Percentiles rank a stretch among this genome's conserved stretches.
Evolutionary conservation across 176 grass and related monocot genomes (phyloP).

Genomic region (Carex scoparia): DNA sequence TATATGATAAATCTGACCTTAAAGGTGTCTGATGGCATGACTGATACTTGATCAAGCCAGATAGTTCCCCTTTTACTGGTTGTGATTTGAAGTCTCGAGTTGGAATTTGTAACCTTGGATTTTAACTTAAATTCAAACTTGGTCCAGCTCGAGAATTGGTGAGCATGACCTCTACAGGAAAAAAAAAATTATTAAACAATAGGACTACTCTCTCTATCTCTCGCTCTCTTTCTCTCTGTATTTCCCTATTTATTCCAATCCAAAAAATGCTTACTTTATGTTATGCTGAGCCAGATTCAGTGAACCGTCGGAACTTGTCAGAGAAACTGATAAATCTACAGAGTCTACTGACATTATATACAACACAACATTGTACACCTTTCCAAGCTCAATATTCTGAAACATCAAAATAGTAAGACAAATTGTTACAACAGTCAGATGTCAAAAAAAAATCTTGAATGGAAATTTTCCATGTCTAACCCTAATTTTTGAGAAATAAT

Average conservation of each 20-base stretch:
- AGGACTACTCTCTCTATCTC: neutral
- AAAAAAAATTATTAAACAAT: constrained; percentile 18
- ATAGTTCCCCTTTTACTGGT: constrained; percentile 60
- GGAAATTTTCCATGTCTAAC: neutral
- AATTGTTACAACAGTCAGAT: neutral
- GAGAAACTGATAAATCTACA: constrained; percentile 56
- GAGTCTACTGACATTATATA: constrained; percentile 60
- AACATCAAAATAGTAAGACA: constrained; percentile 26
- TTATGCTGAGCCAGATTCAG: constrained; percentile 52
- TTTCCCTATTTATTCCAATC: neutral
- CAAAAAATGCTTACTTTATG: constrained; percentile 51
- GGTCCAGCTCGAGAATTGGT: constrained; percentile 52
- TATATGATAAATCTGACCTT: constrained; percentile 30
- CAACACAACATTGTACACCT: constrained; percentile 62
- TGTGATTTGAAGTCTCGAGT: constrained; percentile 71
- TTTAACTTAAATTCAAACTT: constrained; percentile 79
- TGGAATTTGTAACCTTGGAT: constrained; percentile 52
- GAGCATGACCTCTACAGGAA: constrained; percentile 48
- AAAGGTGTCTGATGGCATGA: constrained; percentile 81
- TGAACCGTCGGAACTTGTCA: constrained; percentile 73
- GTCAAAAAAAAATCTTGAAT: neutral
- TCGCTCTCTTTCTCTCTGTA: neutral
- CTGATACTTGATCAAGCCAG: constrained; percentile 97
- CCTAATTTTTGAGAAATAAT: neutral
- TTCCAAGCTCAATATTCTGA: constrained; percentile 66